Evolutionary conservation across 768 basidiomycete genomes (phyloP).

Genomic region (Lentinula edodes): DNA sequence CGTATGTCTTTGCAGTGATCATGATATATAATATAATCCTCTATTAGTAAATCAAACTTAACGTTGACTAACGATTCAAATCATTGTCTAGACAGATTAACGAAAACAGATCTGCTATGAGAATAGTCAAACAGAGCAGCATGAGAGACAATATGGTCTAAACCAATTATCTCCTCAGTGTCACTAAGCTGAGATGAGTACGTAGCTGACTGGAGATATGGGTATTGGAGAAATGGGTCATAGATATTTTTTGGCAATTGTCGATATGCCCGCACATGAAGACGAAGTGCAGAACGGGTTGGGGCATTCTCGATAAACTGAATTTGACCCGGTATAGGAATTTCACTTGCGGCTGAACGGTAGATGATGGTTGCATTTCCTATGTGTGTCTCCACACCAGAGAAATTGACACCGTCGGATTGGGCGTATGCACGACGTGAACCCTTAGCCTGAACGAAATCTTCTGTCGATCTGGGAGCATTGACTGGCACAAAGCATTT

Average conservation of each 20-base stretch:
- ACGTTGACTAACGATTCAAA: too few species aligned
- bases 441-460: neutral
- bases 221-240: neutral
- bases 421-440: neutral
- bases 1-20: too few species aligned
- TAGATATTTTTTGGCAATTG: neutral
- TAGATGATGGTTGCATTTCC: conserved; percentile 2
- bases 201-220: neutral
- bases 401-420: neutral
- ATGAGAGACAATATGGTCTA: neutral
- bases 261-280: neutral
- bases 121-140: conserved; percentile 1
- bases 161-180: neutral
- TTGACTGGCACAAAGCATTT: neutral
- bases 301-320: neutral
- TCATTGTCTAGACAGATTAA: conserved; percentile 1
- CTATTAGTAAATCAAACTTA: too few species aligned
- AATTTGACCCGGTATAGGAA: neutral
- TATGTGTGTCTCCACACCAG: neutral
- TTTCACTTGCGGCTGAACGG: neutral
- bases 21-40: too few species aligned
- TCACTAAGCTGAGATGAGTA: neutral
- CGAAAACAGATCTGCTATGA: neutral
- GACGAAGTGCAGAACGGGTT: neutral
- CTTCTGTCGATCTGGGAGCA: neutral